Base-by-base conservation (phyloP, 257 asterid species). In the Agastache rugosa region DNA sequence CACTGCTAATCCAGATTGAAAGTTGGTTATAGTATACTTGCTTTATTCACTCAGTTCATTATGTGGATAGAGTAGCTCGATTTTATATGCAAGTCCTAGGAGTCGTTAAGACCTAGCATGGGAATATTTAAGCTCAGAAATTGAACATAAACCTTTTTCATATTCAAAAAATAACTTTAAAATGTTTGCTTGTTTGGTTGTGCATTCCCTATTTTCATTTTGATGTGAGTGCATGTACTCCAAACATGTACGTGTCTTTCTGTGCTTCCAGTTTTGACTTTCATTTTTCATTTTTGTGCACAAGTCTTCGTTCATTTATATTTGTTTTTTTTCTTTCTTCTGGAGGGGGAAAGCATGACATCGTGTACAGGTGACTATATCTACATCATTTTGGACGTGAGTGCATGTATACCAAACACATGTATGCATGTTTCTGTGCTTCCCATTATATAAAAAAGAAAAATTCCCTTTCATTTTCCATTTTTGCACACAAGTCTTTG, bases 1-100 rank as follows among this genome's bases (percentile, higher is more conserved):
- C 73, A 67, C 60, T 25, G 72, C 34, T 22, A 8, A 14, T 59
- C 54, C 50, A 70, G 63, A 65, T 54, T 22, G 45, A n/a, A 78
- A 74, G 42, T 62, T 61, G 67, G 50, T n/a, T 50, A 44, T 59
- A 53, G 2, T 60, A 39, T 15, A 16, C 39, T 44, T 75, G 15
- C 29, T 44, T 65, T 19, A 39, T 9, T 45, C 37, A 17, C 54
- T 47, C 42, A 5, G 11, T 19, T 76, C 70, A 64, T 39, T 47
- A 65, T 65, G 31, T 14, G 12, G 60, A 34, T 20, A 56, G 48
- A 63, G 31, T 11, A 22, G 3, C 34, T 42, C 6, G 19, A 37
- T 12, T 2, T 19, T 11, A 27, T 71, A 54, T 20, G 15, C 29
- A 53, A 37, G 8, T 37, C 41, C 9, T 37, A 37, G 11, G 41